A percentile compares a stretch with the other conserved stretches of the same genome.
phyloP scores from a whole-genome alignment of 768 basidiomycete genomes.

The Lactifluus hygrophoroides region DNA sequence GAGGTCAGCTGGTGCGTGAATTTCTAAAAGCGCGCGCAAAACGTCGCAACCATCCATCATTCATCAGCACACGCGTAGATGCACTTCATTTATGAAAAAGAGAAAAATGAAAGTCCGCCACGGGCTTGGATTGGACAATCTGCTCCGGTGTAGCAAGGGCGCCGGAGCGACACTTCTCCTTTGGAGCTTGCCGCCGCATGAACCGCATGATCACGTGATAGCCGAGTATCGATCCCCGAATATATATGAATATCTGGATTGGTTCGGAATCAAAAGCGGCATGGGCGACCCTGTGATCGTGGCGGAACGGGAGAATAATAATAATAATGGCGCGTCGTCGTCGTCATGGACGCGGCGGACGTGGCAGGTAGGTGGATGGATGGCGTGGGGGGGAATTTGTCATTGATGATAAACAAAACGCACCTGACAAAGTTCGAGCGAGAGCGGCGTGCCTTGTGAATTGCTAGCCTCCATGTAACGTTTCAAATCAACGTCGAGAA shows the following conservation, averaged over 20 bases:
- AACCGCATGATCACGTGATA: conserved; percentile 13
- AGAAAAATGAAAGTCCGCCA: not conserved
- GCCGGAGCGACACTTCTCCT: not conserved
- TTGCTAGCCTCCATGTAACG: conserved; percentile 91
- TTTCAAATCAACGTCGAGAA: conserved; percentile 94
- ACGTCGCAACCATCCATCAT: conserved; percentile 6
- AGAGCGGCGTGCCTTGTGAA: conserved; percentile 61
- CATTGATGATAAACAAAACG: conserved; percentile 21
- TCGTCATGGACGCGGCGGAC: not conserved
- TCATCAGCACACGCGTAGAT: not conserved
- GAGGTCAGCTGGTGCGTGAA: conserved; percentile 90
- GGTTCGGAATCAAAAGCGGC: too few species aligned
- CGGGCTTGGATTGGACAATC: not conserved
- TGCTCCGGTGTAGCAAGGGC: not conserved
- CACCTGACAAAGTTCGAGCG: conserved; percentile 73
- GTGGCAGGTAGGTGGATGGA: not conserved
- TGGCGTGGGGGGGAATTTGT: not conserved
- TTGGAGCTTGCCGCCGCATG: not conserved
- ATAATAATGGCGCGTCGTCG: too few species aligned
- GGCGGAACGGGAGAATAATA: too few species aligned
- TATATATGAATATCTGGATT: too few species aligned
- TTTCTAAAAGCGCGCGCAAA: conserved; percentile 49
- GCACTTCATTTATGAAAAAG: not conserved
- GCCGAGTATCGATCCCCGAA: too few species aligned
- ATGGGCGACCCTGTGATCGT: too few species aligned